phyloP scores from a whole-genome alignment of 257 asterid genomes.

The Misopates orontium region DNA sequence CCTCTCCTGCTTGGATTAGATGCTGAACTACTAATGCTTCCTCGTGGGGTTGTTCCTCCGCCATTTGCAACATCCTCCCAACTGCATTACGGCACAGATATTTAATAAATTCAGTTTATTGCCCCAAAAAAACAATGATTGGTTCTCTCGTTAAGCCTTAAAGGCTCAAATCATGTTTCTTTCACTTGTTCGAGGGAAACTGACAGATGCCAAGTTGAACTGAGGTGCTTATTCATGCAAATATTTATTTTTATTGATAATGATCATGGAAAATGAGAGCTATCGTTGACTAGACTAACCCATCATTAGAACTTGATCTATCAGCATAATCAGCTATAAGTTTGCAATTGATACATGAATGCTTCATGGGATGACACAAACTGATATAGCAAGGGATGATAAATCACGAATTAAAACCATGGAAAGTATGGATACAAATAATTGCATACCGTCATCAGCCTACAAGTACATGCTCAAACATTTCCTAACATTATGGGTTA shows the following conservation, averaged over 20 bases:
- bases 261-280: neutral
- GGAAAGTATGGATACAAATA: no score
- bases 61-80: constrained; percentile 70
- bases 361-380: neutral
- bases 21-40: constrained; percentile 41
- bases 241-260: neutral
- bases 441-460: no score
- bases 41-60: constrained; percentile 46
- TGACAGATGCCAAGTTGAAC: neutral
- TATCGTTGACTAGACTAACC: neutral
- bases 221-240: constrained; percentile 3
- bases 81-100: constrained; percentile 43
- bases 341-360: constrained; percentile 11
- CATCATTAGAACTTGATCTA: neutral
- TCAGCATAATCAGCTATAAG: constrained; percentile 12
- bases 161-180: neutral
- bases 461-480: neutral
- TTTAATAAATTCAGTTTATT: constrained; percentile 2
- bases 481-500: neutral
- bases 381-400: neutral
- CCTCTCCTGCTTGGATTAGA: constrained; percentile 57
- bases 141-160: constrained; percentile 11
- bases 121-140: neutral
- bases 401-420: neutral
- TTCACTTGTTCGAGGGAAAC: neutral